Evolutionary conservation across 2,329 filamentous ascomycete genomes (phyloP).

Genomic region (Aureobasidium lini): DNA sequence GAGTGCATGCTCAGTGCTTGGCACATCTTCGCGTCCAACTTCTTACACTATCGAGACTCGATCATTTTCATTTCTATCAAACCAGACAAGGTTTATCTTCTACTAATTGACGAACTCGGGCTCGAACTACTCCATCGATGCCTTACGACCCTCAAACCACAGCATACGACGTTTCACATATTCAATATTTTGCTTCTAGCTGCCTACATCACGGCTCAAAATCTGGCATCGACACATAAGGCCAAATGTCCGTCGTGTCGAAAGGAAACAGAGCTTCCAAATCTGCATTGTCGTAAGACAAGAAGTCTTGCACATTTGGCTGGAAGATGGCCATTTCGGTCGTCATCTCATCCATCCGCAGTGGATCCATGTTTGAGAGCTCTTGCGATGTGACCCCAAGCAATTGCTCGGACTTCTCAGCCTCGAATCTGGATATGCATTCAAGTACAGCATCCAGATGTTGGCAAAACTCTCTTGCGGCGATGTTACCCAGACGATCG

Average conservation of each 20-base stretch:
- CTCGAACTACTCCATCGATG: too few relatives aligned
- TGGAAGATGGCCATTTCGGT: conserved; percentile 8
- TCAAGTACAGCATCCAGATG: conserved; percentile 29
- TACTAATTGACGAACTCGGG: too few relatives aligned
- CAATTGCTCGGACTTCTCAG: not conserved
- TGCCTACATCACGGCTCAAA: not conserved
- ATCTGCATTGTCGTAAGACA: conserved; percentile 7
- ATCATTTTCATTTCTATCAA: too few relatives aligned
- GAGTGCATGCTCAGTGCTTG: not conserved
- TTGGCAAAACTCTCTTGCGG: conserved; percentile 35
- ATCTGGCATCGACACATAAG: conserved; percentile 4
- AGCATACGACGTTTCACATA: not conserved
- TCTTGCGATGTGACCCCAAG: not conserved
- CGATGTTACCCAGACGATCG: conserved; percentile 34
- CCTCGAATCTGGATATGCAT: not conserved
- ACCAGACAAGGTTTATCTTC: too few relatives aligned
- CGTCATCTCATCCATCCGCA: conserved; percentile 3
- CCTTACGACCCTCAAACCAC: too few relatives aligned
- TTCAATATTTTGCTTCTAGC: not conserved
- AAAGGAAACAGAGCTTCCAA: not conserved
- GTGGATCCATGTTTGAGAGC: not conserved
- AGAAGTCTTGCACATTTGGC: conserved; percentile 9
- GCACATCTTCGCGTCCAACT: not conserved
- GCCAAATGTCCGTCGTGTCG: conserved; percentile 3
- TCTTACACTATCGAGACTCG: too few relatives aligned